These are phyloP conservation scores for Fistulinella prunicolor DNA, from an alignment of 768 basidiomycete species.

Conservation along the genomic window DNA sequence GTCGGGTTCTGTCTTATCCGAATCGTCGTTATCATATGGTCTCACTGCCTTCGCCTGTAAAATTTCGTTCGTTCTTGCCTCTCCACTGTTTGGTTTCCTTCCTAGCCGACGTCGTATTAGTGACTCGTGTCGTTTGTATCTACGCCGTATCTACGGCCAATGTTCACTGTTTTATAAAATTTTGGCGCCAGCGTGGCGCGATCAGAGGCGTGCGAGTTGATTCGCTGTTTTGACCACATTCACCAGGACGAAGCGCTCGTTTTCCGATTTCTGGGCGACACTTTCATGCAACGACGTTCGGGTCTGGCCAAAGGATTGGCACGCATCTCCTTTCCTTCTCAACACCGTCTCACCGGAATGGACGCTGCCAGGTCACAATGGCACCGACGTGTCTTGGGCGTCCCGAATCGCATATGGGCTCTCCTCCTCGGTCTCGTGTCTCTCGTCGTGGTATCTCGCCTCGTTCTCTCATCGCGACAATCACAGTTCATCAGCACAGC, in stretches of 20 bases:
- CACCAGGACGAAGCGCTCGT: constrained; percentile 1
- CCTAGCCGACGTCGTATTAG: no score
- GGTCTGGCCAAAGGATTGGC: constrained; percentile 47
- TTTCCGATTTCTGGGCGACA: not conserved
- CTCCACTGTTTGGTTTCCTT: no score
- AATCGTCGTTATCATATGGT: no score
- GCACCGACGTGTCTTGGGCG: constrained; percentile 55
- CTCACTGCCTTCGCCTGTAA: no score
- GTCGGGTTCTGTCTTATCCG: no score
- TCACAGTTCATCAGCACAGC: constrained; percentile 33
- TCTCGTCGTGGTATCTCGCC: constrained; percentile 56
- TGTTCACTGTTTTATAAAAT: no score
- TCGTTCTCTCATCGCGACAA: constrained; percentile 41
- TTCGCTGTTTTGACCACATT: constrained; percentile 1
- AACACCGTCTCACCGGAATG: constrained; percentile 42
- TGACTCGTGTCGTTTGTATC: no score
- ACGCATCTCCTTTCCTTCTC: constrained; percentile 50
- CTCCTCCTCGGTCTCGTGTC: constrained; percentile 53
- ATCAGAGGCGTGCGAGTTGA: no score
- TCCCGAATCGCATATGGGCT: constrained; percentile 69
- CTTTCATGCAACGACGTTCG: constrained; percentile 65
- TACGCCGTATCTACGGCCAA: no score
- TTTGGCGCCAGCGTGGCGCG: not conserved
- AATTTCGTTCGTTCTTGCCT: no score
- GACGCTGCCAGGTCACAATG: constrained; percentile 49